Conservation (phyloP, 176 grass and related monocot species). For the Puccinellia tenuiflora region DNA sequence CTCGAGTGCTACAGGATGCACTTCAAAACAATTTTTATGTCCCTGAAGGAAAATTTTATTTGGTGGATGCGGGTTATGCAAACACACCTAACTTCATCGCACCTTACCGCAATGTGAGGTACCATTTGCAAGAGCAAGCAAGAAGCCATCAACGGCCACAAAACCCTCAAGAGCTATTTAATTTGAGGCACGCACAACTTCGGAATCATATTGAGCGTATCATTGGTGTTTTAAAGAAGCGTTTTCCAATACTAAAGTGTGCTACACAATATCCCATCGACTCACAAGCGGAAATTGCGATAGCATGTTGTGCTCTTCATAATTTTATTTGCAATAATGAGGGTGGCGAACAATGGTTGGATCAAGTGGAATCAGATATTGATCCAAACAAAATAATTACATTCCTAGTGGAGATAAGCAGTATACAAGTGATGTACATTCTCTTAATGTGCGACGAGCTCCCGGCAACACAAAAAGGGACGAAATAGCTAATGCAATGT, state of each 20-base stretch:
- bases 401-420: not conserved
- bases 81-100: not conserved
- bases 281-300: not conserved
- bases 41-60: not conserved
- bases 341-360: not conserved
- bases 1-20: not conserved
- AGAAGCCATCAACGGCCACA: not conserved
- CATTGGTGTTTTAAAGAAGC: not conserved
- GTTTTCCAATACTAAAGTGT: not conserved
- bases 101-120: not conserved
- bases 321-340: not conserved
- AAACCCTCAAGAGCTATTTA: not conserved
- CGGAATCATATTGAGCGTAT: not conserved
- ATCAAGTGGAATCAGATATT: not conserved
- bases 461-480: not conserved
- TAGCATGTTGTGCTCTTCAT: not conserved
- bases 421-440: not conserved
- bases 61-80: not conserved
- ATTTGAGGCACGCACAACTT: not conserved
- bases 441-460: not conserved
- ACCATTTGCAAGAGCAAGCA: not conserved
- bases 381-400: not conserved
- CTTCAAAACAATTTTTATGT: not conserved
- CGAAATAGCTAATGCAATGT: not conserved
- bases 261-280: not conserved